Evolutionary conservation across 768 basidiomycete genomes (phyloP), one percentile per base, ranked within the genome.

Genomic region (Paxillus ammoniavirescens): DNA sequence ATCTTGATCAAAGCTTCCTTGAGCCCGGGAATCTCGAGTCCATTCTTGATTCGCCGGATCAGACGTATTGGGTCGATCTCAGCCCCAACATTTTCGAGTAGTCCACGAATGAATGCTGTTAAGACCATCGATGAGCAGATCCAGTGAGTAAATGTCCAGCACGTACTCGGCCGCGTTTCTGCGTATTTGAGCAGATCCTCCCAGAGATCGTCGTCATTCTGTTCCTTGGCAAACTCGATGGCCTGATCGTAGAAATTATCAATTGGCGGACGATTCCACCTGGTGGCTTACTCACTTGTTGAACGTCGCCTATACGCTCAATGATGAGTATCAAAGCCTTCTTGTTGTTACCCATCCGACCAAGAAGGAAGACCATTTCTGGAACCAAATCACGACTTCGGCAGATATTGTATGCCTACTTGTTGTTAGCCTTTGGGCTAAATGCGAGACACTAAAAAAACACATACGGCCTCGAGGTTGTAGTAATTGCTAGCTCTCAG

Each of bases 341-440:
- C 77, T 94, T 96, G 71, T 97, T 97, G 71, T 98, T 92, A 8
- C 97, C 97, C 95, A 98, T 98, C 28, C 92, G 83, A 0, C 96
- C 97, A 1, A 98, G 83, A 0, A 98, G 78, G 73, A 96, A 99
- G 15, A 99, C 96, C 93, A 97, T 96, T 73, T 98, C 97, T 0
- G 84, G 84, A 0, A 99, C 94, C 28, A 93, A 77, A 65, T 95
- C 93, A 18, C 86, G 83, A 48, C 85, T 83, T 63, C 86, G 84
- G 68, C 94, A 98, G 21, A 93, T 84, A 45, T 79, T 76, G 66
- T 93, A 98, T 14, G 95, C 95, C 89, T 94, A 55, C 6, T 52
- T 7, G 28, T 54, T 35, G 45, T 59, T 15, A 21, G 28, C 33
- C 38, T 46, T 23, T 47, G 17, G 13, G 21, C 21, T 14, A 42